Conservation (phyloP, 306 rosid genomes). For the Medicago arabica region DNA sequence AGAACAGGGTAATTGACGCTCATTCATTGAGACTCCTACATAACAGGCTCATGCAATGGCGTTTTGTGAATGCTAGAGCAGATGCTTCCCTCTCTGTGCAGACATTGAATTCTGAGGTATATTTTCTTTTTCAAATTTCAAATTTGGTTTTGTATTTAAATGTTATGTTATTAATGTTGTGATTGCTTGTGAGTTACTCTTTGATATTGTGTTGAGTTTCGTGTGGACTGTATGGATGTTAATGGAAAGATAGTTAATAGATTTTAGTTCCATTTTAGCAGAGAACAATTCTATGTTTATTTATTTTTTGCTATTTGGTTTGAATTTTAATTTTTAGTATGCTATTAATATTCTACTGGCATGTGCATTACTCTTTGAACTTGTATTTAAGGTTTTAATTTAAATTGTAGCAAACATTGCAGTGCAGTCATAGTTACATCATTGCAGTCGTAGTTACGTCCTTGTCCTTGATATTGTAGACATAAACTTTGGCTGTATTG, state of each 20-base stretch:
- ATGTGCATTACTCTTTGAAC: conserved; percentile 9
- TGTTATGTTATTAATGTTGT: not conserved
- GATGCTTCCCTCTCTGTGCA: conserved; percentile 66
- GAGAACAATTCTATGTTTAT: not conserved
- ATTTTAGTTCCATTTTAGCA: conserved; percentile 1
- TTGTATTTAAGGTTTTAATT: not conserved
- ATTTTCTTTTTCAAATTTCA: not conserved
- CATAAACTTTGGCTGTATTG: not conserved
- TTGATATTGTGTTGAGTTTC: not conserved
- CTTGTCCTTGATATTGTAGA: not conserved
- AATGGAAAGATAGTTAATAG: conserved; percentile 7
- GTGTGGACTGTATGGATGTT: not conserved
- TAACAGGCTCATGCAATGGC: conserved; percentile 89
- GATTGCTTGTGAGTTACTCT: conserved; percentile 6
- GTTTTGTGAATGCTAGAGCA: conserved; percentile 81
- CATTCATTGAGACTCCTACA: conserved; percentile 76
- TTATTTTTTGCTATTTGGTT: not conserved
- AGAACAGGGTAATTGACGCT: conserved; percentile 63
- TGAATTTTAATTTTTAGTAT: not conserved
- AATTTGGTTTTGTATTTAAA: conserved; percentile 10
- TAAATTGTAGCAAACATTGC: not conserved
- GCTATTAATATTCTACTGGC: not conserved
- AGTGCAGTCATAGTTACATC: not conserved
- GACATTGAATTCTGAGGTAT: conserved; percentile 84
- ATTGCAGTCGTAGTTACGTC: not conserved